These are phyloP conservation scores for Gossypium raimondii DNA, from an alignment of 345 rosid genomes.

Conservation along the genomic window DNA sequence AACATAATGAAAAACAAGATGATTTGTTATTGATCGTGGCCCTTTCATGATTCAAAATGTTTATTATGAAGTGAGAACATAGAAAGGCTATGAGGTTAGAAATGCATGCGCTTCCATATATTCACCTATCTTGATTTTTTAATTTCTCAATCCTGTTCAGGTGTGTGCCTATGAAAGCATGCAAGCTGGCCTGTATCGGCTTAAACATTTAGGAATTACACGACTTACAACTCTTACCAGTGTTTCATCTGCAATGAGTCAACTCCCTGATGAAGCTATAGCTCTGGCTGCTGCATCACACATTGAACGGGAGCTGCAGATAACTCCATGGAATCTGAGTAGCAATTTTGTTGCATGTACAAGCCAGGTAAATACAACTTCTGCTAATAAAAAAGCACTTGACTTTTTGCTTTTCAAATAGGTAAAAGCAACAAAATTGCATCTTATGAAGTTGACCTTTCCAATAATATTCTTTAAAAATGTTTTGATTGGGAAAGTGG, in stretches of 20 bases:
- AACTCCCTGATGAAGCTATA: slow-evolving; percentile 91
- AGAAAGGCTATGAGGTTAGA: neutral
- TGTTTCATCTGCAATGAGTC: slow-evolving; percentile 81
- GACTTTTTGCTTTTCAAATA: neutral
- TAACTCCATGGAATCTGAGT: slow-evolving; percentile 95
- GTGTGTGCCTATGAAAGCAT: slow-evolving; percentile 96
- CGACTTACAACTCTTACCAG: slow-evolving; percentile 68
- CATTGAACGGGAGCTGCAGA: slow-evolving; percentile 92
- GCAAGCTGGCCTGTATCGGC: slow-evolving; percentile 89
- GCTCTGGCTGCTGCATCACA: slow-evolving; percentile 97
- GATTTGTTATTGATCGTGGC: neutral
- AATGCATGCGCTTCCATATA: neutral
- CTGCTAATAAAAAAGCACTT: slow-evolving; percentile 6
- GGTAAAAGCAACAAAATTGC: neutral
- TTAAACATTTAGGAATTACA: slow-evolving; percentile 88
- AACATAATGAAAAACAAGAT: neutral
- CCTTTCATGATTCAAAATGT: neutral
- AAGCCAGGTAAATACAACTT: slow-evolving; percentile 54
- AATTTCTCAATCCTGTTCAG: slow-evolving; percentile 32
- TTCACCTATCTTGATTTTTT: neutral
- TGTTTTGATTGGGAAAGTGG: neutral
- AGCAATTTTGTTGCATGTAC: slow-evolving; percentile 92
- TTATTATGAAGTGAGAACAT: neutral
- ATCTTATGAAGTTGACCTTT: neutral
- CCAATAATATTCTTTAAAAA: neutral